Conservation (phyloP, 305 asterid genomes). For the Coffea humblotiana region DNA sequence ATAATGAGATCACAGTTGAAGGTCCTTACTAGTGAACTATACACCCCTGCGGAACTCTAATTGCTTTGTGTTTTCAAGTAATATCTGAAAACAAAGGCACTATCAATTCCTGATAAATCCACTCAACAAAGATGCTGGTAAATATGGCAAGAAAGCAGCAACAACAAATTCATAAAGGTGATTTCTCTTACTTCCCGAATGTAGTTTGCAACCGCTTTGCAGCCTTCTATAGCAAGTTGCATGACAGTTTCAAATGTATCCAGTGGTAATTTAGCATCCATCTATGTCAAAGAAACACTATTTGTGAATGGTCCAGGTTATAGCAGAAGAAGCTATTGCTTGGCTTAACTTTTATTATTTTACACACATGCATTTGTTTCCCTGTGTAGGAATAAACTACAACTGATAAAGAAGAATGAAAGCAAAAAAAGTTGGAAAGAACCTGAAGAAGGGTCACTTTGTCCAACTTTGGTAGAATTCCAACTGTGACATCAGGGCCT, state of each 20-base stretch:
- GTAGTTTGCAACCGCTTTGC: slow-evolving; percentile 86
- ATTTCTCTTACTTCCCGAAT: slow-evolving; percentile 64
- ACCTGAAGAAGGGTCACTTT: slow-evolving; percentile 98
- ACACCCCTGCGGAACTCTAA: slow-evolving; percentile 71
- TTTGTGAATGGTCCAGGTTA: not conserved
- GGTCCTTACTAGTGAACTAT: slow-evolving; percentile 23
- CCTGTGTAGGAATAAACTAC: not conserved
- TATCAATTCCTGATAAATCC: not conserved
- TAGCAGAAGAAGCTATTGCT: not conserved
- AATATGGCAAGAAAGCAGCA: not conserved
- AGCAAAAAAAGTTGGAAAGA: slow-evolving; percentile 4
- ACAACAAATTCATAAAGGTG: not conserved
- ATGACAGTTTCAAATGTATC: slow-evolving; percentile 85
- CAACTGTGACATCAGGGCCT: slow-evolving; percentile 97
- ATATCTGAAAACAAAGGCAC: slow-evolving; percentile 47
- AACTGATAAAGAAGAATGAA: not conserved
- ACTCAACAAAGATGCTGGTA: slow-evolving; percentile 3
- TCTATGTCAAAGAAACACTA: slow-evolving; percentile 36
- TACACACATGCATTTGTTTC: not conserved
- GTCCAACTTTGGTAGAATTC: slow-evolving; percentile 84
- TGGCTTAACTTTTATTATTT: not conserved
- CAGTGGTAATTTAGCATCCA: slow-evolving; percentile 90
- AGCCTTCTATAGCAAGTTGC: slow-evolving; percentile 93
- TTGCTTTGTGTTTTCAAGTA: slow-evolving; percentile 73
- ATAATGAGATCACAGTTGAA: not conserved